Evolutionary conservation across 2,329 filamentous ascomycete genomes (phyloP), one percentile per base, ranked within the genome.

Genomic region (Fulvia fulva): DNA sequence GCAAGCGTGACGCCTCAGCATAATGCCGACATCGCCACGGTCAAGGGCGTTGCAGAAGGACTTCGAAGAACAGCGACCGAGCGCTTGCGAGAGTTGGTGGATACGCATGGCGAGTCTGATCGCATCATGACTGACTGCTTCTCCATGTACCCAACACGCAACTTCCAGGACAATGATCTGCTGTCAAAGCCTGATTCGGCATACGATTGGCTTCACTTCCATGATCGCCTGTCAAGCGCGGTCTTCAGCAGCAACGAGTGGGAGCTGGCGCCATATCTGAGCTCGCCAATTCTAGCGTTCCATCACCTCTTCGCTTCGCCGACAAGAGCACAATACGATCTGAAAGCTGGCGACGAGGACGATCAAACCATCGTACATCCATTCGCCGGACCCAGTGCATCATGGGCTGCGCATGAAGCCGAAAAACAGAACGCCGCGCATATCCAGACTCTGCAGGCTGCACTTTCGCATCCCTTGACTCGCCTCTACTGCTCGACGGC

Each of bases 141-240:
- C 70, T 81, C 88, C 22, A 83, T 89, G 64, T 99, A 96, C 72
- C 91, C 93, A 0, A 86, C 85, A 44, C 89, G 91, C 66, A 87
- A 91, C 21, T 99, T 89, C 75, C 95, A 97, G 76, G 94, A 99
- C 72, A 94, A 99, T 73, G 88, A 87, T 0, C 88, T 90, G 65
- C 85, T 99, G 30, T 89, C 87, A 32, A 99, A 99, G 71, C 95
- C 95, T 0, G 86, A 88, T 64, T 78, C 83, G 1, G 90, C 90
- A 0, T 96, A 96, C 73, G 93, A 97, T 69, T 99, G 94, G 94
- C 83, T 99, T 56, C 81, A 95, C 73, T 97, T 99, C 74, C 90
- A 97, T 74, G 94, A 97, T 68, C 79, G 80, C 0, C 86, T 96
- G 62, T 91, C 90, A 23, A 86, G 87, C 0, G 85, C 87, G 41